These are phyloP conservation scores for Mortierella hygrophila DNA, from an alignment of 192 early-diverging fungal genomes.

Conservation along the genomic window DNA sequence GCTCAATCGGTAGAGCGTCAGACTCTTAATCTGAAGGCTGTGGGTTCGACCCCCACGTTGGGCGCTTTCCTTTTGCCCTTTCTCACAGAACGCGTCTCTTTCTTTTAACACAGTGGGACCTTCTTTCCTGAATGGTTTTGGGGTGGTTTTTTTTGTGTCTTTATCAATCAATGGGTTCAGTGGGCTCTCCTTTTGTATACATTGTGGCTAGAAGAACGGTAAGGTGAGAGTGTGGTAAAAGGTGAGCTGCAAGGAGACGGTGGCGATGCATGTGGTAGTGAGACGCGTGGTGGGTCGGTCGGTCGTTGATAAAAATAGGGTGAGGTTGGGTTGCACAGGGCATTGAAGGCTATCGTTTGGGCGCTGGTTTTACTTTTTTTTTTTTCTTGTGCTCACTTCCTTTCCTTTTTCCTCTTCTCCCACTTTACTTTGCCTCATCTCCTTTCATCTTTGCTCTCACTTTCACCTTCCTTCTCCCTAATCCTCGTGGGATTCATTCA, in stretches of 20 bases:
- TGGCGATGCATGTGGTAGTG: conserved; percentile 1
- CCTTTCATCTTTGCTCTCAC: neutral
- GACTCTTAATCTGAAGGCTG: conserved; percentile 92
- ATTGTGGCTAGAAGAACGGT: neutral
- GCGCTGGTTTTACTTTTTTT: neutral
- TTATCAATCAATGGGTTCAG: neutral
- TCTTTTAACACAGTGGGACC: too few species aligned
- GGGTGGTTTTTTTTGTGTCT: neutral
- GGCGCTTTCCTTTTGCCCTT: conserved; percentile 53
- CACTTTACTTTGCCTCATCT: neutral
- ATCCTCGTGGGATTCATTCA: neutral
- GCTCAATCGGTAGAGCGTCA: conserved; percentile 88
- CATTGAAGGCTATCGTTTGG: neutral
- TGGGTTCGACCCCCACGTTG: conserved; percentile 89
- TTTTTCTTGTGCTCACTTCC: neutral
- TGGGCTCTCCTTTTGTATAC: too few species aligned
- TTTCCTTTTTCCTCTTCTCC: neutral
- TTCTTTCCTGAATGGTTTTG: too few species aligned
- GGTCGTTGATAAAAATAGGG: conserved; percentile 1
- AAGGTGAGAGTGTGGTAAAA: neutral
- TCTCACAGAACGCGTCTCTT: too few species aligned
- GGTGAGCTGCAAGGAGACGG: neutral
- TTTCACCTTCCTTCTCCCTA: neutral
- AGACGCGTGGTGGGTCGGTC: neutral
- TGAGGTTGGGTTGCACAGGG: neutral